Base-by-base conservation (phyloP, 257 asterid genomes). In the Plantago major region DNA sequence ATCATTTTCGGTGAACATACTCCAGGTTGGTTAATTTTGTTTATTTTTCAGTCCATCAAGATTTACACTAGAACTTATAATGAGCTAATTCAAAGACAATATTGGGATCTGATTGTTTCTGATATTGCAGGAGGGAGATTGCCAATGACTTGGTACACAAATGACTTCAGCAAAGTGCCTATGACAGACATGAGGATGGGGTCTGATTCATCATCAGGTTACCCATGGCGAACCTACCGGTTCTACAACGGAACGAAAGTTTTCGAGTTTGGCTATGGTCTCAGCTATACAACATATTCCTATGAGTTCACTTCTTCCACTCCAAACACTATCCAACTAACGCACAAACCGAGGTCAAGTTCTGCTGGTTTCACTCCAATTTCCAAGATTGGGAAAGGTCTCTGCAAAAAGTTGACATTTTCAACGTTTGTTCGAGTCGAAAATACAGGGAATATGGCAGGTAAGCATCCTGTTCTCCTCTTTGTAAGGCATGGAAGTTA, bases 111-210 rank as follows among this genome's bases (percentile, higher is more conserved):
- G 37, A 33, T 33, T 33, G 40, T 33, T 33, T 7, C 40, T 33
- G 40, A 33, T 33, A 2, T 4, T 68, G 75, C 52, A 83, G 95
- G 95, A 67, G 96, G 99, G 50, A 83, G 84, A 60, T 76, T 92
- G 8, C 97, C 98, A 0, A 84, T 86, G 95, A 91, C 98, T 61
- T 91, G 98, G 98, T 91, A 91, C 55, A 96, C 97, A 1, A 83
- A 89, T 12, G 40, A 42, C n/a, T 56, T 67, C 82, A 5, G 87
- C 22, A 73, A 70, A 13, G 90, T 92, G 0, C 67, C 71, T 43
- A 86, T 92, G 98, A 88, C 95, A 0, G 80, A 81, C 58, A 88
- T 92, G 98, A 71, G 80, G 76, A 88, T 92, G 94, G 82, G 98
- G 53, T 71, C 97, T 19, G 77, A 91, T 30, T 82, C 87, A 0